A percentile compares a stretch with the other conserved stretches of the same genome.
Conservation (phyloP, 2,329 filamentous ascomycete genomes). For the Mariannaea elegans region DNA sequence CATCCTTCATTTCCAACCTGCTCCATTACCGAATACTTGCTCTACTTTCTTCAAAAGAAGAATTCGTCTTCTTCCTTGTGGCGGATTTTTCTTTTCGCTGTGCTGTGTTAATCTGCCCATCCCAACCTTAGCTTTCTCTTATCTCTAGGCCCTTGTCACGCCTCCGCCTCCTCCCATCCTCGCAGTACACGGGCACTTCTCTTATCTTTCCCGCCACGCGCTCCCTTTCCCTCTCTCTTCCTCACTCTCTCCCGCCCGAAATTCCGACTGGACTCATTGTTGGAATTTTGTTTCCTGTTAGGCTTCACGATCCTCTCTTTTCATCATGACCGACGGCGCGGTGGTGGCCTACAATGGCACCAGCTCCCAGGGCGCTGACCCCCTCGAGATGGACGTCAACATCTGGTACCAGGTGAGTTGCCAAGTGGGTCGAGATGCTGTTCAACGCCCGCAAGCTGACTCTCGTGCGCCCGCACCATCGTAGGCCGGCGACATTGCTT, state of each 20-base stretch:
- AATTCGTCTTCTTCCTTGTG: neutral
- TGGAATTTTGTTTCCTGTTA: neutral
- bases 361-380: constrained; percentile 71
- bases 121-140: constrained; percentile 11
- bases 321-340: constrained; percentile 46
- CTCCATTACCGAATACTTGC: neutral
- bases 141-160: constrained; percentile 20
- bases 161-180: constrained; percentile 7
- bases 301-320: constrained; percentile 2
- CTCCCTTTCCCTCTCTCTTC: constrained; percentile 6
- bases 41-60: neutral
- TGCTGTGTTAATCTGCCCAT: neutral
- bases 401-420: constrained; percentile 76
- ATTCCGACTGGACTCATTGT: constrained; percentile 3
- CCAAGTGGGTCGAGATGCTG: constrained; percentile 26
- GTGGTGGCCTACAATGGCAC: constrained; percentile 72
- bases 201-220: constrained; percentile 15
- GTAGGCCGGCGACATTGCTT: constrained; percentile 83
- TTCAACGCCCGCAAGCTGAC: constrained; percentile 39
- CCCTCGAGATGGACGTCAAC: constrained; percentile 74
- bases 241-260: neutral
- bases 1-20: neutral
- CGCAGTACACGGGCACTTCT: constrained; percentile 9
- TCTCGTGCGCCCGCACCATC: constrained; percentile 40
- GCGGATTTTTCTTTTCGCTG: neutral